Base-by-base conservation (phyloP, 1,284 basidiomycete genomes). In the Ustilago trichophora region DNA sequence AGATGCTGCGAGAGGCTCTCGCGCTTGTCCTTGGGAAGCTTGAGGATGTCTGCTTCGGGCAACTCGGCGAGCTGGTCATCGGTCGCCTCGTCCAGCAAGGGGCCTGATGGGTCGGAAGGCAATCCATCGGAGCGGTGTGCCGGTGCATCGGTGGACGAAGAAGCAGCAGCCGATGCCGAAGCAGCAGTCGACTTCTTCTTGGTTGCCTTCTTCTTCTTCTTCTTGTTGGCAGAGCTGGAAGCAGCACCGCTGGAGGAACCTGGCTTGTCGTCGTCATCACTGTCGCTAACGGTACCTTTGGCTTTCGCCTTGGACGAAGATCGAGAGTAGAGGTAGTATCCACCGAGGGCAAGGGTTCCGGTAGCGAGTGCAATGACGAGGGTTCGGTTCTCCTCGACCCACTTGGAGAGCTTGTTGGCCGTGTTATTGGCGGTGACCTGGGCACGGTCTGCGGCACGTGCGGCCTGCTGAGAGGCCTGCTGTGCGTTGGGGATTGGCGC, bases 1-100 rank as follows among this genome's bases (percentile, higher is more conserved):
- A 95, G 88, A 11, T 87, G 84, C 11, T 88, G 88, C 7, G 94
- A 94, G 34, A 89, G 84, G 68, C 87, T 85, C 62, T 87, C 85
- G 44, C 92, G 89, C 47, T 72, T 73, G 33, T 73, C 65, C 19
- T 59, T 43, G 19, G 78, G 75, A 16, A 81, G 54, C 38, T 64
- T 67, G 38, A 49, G 48, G 36, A 81, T 76, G 27, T 77, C 78
- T 19, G 67, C 44, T 47, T 71, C 71, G 19, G 75, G 64, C 21
- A 81, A 51, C 7, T 43, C 51, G 26, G 75, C 73, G 24, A 81
- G 70, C 45, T 68, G 54, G 31, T 75, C 75, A 31, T 78, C 74
- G 19, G 67, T 60, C 2, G 75, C 78, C 48, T 80, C 78, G 42
- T 80, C 76, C 22, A 80, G 66, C 45, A 80, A 47, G 2, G 78